Base-by-base conservation (phyloP, 176 grass and related monocot genomes). In the Eragrostis curvula region DNA sequence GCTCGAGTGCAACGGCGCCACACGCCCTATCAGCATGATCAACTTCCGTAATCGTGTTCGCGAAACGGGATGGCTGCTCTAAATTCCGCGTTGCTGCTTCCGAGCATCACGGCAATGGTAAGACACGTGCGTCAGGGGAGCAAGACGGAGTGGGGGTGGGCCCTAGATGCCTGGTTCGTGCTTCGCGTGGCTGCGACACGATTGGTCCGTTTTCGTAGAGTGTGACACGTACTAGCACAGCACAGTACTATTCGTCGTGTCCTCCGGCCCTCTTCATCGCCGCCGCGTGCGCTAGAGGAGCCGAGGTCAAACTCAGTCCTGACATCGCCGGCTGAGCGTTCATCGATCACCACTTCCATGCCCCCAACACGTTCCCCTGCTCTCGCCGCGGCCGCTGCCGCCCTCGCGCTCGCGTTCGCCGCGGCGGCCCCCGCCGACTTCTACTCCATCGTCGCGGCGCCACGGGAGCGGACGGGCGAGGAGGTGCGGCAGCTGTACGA, bases 401-500 rank as follows among this genome's bases (percentile, higher is more conserved):
- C 59, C 16, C 23, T 78, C 27, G 12, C 16, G 25, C 17, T 78
- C 6, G 28, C 16, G 24, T 12, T 78, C 1, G 11, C 42, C 58
- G 75, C 42, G 8, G 2, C 17, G 42, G 75, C 58, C 10, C 25
- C 60, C 76, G 44, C 29, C 16, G 12, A 25, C 73, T 8, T 8
- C 24, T 47, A 45, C 42, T 30, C 11, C 59, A 15, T 7, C 60
- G 11, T 50, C 29, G 27, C 60, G 60, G 10, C 60, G 17, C 44
- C 60, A 0, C 11, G 0, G 16, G 75, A 79, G 27, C 76, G 76
- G 11, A 2, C 76, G 11, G 44, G 50, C 76, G 60, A n/a, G 0
- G 76, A 79, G 60, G 76, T 66, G 44, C 27, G 25, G 76, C 76
- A 27, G 45, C 30, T 79, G 45, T 79, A 79, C 76, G 76, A 32